phyloP scores from a whole-genome alignment of 2,329 filamentous ascomycete genomes.

The Fusarium sambucinum region DNA sequence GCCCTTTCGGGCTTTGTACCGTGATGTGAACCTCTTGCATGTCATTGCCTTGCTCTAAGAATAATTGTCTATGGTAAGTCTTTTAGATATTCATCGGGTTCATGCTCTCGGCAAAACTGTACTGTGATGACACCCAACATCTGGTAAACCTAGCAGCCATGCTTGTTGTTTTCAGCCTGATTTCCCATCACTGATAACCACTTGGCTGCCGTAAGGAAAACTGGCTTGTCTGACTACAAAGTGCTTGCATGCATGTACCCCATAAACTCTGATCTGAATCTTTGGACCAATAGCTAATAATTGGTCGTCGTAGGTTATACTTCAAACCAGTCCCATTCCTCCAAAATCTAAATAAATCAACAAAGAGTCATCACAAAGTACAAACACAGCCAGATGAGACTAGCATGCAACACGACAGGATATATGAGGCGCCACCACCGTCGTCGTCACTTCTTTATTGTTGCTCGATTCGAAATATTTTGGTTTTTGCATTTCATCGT shows the following conservation, averaged over 20 bases:
- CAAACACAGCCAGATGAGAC: neutral
- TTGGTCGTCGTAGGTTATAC: constrained; percentile 8
- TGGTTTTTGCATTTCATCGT: neutral
- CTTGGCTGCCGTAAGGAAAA: constrained; percentile 45
- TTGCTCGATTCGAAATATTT: neutral
- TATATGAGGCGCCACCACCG: neutral
- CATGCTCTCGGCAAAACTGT: constrained; percentile 2
- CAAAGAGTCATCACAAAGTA: neutral
- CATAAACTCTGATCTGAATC: neutral
- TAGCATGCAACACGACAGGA: neutral
- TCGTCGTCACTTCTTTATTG: neutral
- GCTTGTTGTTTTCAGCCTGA: constrained; percentile 47
- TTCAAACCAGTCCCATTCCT: neutral
- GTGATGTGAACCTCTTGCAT: constrained; percentile 5
- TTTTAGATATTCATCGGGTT: neutral
- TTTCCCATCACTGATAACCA: constrained; percentile 41
- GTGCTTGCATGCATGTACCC: constrained; percentile 9
- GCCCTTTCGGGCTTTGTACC: neutral
- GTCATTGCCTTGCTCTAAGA: neutral
- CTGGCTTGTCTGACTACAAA: constrained; percentile 45
- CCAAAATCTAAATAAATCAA: neutral
- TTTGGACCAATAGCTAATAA: constrained; percentile 32
- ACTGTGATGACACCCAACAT: constrained; percentile 55
- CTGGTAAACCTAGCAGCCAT: constrained; percentile 58
- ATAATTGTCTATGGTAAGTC: constrained; percentile 33